Base-by-base conservation (phyloP, 148 eudicot genomes). In the Polygonum maritimum region DNA sequence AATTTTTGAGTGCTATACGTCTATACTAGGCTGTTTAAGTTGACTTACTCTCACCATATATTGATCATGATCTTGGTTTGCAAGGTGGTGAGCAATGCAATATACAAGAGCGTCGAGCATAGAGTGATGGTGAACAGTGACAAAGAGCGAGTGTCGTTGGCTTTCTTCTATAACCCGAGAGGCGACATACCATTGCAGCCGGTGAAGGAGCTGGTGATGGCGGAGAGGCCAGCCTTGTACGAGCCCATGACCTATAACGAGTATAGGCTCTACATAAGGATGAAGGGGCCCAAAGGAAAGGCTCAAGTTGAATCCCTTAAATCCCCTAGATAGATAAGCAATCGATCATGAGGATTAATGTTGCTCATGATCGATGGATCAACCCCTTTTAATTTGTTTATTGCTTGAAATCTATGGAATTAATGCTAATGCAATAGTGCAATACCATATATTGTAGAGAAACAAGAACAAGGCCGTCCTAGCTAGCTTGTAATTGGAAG, bases 151-250 rank as follows among this genome's bases (percentile, higher is more conserved):
- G 69, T 89, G 7, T 87, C 96, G 5, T 65, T 89, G 14, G 93
- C 89, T 0, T 89, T 86, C 71, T 92, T 92, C 87, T 92, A 86
- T 75, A 92, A 92, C 69, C 97, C 97, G 15, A 92, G 81, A 41
- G 87, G 91, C 3, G 97, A 92, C 70, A 35, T 90, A 26, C 79
- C 78, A 6, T 80, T 92, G 31, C 80, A 85, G 65, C 97, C 97
- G 7, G 87, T 82, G 0, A 86, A 86, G 45, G 83, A 89, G 72
- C 85, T 92, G 0, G 76, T 90, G 75, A 84, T 84, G 1, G 63
- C 83, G 1, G 87, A 87, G 21, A 85, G 38, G 57, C 95, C 97
- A 0, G 83, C 97, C 21, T 26, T 90, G 71, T 92, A 92, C 75
- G 70, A 76, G 0, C 65, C 91, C 6, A 90, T 88, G 97, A 92